phyloP scores from a whole-genome alignment of 2,329 filamentous ascomycete genomes.

The Rutstroemia sp. region DNA sequence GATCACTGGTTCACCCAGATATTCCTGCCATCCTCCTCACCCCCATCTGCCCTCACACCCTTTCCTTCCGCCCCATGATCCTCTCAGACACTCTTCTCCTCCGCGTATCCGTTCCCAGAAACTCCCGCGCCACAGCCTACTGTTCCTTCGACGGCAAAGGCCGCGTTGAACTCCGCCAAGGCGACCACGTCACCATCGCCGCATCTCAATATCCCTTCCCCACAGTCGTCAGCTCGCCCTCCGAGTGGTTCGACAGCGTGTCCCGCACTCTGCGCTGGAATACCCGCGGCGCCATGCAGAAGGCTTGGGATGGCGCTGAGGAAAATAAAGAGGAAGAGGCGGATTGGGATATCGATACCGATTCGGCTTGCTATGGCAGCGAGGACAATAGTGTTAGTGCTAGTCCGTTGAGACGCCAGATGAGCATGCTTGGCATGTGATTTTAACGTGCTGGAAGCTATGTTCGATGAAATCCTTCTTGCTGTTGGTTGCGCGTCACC shows the following conservation, averaged over 20 bases:
- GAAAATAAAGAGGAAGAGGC: constrained; percentile 41
- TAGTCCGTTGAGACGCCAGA: constrained; percentile 63
- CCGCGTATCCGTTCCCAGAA: constrained; percentile 76
- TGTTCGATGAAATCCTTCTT: too few species aligned
- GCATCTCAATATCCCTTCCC: constrained; percentile 96
- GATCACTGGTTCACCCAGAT: constrained; percentile 91
- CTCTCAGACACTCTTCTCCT: constrained; percentile 91
- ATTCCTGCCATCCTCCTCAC: constrained; percentile 95
- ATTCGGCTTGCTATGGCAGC: constrained; percentile 63
- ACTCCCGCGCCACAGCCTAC: constrained; percentile 87
- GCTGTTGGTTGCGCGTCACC: too few species aligned
- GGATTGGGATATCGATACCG: constrained; percentile 94
- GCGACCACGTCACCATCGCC: constrained; percentile 92
- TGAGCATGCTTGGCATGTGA: constrained; percentile 63
- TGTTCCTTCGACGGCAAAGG: constrained; percentile 97
- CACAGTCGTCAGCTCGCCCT: constrained; percentile 81
- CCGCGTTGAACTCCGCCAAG: constrained; percentile 83
- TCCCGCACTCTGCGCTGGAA: constrained; percentile 93
- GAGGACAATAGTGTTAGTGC: constrained; percentile 63
- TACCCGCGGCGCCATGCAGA: constrained; percentile 83
- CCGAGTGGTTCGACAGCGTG: constrained; percentile 96
- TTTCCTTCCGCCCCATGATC: constrained; percentile 97
- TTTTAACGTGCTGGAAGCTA: neutral
- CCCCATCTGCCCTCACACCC: constrained; percentile 92
- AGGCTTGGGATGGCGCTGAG: constrained; percentile 58